Evolutionary conservation across 2,329 filamentous ascomycete genomes (phyloP).

Genomic region (Amylocarpus encephaloides): DNA sequence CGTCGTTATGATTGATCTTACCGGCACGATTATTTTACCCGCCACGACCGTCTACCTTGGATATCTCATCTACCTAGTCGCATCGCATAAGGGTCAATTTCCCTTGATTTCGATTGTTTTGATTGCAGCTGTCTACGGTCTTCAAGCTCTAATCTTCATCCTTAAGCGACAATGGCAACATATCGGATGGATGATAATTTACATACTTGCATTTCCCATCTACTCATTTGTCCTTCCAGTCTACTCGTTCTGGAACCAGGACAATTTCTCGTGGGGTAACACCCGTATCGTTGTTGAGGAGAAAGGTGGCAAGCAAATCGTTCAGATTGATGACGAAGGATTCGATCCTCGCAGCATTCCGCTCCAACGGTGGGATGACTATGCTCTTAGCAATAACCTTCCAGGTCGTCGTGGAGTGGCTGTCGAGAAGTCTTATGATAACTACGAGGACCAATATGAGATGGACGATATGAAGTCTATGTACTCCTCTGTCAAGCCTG

Average conservation of each 20-base stretch:
- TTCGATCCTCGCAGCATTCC: constrained; percentile 93
- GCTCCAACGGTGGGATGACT: constrained; percentile 95
- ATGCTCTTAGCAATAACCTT: constrained; percentile 77
- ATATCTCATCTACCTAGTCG: constrained; percentile 78
- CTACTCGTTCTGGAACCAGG: constrained; percentile 99
- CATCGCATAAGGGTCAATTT: constrained; percentile 64
- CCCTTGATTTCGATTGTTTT: constrained; percentile 84
- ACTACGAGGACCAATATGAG: constrained; percentile 77
- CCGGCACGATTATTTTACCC: constrained; percentile 86
- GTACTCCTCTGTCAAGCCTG: constrained; percentile 84
- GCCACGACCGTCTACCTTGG: constrained; percentile 80
- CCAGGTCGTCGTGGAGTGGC: constrained; percentile 78
- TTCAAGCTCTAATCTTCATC: constrained; percentile 94
- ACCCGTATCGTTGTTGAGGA: constrained; percentile 96
- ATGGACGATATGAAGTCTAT: constrained; percentile 98
- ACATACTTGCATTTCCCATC: constrained; percentile 89
- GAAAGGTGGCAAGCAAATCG: constrained; percentile 82
- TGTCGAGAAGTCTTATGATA: constrained; percentile 58
- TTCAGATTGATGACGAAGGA: constrained; percentile 75
- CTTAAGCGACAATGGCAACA: constrained; percentile 98
- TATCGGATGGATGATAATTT: constrained; percentile 99
- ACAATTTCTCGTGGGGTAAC: constrained; percentile 98
- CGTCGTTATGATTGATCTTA: constrained; percentile 88
- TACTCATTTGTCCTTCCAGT: constrained; percentile 86
- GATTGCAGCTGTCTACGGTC: constrained; percentile 85